Evolutionary conservation across 228 moss, liverwort and hornwort genomes (phyloP), one percentile per base, ranked within the genome.

Genomic region (Sphagnum magellanicum): DNA sequence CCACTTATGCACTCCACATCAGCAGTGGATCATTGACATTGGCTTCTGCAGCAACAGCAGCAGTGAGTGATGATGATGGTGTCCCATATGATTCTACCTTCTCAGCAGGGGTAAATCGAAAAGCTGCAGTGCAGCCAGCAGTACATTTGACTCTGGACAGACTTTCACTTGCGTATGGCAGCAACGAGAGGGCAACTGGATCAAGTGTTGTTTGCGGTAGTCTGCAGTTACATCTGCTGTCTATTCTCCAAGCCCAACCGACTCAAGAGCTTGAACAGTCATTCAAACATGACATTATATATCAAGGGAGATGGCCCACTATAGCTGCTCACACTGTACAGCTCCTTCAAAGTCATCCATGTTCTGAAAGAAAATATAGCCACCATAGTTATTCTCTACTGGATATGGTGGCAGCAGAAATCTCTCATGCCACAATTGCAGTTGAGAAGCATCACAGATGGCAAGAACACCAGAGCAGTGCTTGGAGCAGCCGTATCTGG

Each of bases 81-180:
- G 68, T 32, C 32, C 32, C 32, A 32, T 55, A 55, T 55, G 78
- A 63, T n/a, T 55, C 66, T 74, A 49, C 65, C 75, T 57, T 73
- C 65, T 73, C 57, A 71, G 84, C 74, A 68, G 66, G 63, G 12
- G 52, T 73, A 51, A 9, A 73, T 61, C 48, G 67, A 16, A 77
- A 63, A 77, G 78, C 75, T 65, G 60, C 67, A 60, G 70, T 79
- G 61, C 77, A 78, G 65, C 93, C 97, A 62, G 97, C 93, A 61
- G 63, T 93, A 46, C 82, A 85, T 64, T 63, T 98, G 77, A 82
- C 79, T 71, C 85, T 84, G 64, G 85, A 90, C 59, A 85, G 82
- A 71, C 32, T 98, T 74, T 80, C 91, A 5, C 49, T 93, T 63
- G 87, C 83, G 69, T 93, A 93, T 76, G 90, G 91, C 71, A 83